These are phyloP conservation scores for Hirsutella minnesotensis DNA, from an alignment of 2,329 filamentous ascomycete genomes.

Conservation along the genomic window DNA sequence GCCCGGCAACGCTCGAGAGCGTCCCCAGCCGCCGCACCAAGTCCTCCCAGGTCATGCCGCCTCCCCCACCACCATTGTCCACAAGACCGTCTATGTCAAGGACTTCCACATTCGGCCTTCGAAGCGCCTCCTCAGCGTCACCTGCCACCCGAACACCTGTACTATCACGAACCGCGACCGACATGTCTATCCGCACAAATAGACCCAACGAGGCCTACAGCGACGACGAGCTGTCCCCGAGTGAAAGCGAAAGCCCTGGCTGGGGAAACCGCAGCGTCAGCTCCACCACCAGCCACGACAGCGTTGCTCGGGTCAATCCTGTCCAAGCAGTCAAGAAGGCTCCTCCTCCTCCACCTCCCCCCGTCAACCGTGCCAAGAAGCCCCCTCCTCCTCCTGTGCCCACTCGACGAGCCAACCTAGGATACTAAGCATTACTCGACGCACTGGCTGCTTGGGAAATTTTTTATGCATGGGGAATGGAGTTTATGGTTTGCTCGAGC, in stretches of 20 bases:
- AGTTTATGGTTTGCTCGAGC: not conserved
- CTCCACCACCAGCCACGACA: slow-evolving; percentile 44
- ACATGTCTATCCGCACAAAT: slow-evolving; percentile 14
- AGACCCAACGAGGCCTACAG: slow-evolving; percentile 32
- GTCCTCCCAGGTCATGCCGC: slow-evolving; percentile 15
- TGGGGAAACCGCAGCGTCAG: slow-evolving; percentile 40
- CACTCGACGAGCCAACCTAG: slow-evolving; percentile 15
- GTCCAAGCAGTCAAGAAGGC: slow-evolving; percentile 37
- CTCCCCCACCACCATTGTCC: slow-evolving; percentile 22
- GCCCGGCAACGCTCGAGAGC: slow-evolving; percentile 30
- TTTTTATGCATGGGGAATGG: not conserved
- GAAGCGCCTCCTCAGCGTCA: slow-evolving; percentile 8
- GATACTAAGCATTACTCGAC: slow-evolving; percentile 1
- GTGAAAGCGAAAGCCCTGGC: slow-evolving; percentile 39
- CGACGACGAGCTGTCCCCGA: slow-evolving; percentile 37
- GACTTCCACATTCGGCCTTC: slow-evolving; percentile 26
- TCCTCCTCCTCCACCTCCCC: slow-evolving; percentile 39
- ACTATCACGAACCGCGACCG: slow-evolving; percentile 30
- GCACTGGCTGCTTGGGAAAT: not conserved
- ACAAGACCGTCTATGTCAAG: slow-evolving; percentile 24
- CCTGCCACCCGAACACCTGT: slow-evolving; percentile 23
- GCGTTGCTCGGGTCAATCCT: slow-evolving; percentile 18
- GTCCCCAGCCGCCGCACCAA: slow-evolving; percentile 31
- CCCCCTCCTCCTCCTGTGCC: slow-evolving; percentile 23
- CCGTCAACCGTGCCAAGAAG: slow-evolving; percentile 32